Evolutionary conservation across 805 yeast genomes (phyloP).

Genomic region (Kodamaea sagamina): DNA sequence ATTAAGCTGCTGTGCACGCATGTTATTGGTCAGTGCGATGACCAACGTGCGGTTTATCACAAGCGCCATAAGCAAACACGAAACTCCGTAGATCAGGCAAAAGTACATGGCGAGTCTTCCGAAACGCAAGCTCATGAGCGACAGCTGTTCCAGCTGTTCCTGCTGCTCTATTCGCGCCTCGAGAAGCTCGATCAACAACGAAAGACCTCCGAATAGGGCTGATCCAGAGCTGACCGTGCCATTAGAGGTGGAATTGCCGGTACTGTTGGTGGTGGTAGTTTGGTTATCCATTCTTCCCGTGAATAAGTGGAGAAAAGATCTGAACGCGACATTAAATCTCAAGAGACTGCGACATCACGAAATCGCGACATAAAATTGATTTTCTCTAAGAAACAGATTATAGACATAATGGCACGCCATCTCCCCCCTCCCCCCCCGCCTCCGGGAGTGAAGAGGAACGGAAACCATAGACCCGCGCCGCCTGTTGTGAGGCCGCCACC

Average conservation of each 20-base stretch:
- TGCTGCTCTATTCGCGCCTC: constrained; percentile 16
- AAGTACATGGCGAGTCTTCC: constrained; percentile 31
- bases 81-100: constrained; percentile 39
- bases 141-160: constrained; percentile 11
- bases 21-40: constrained; percentile 38
- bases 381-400: no score
- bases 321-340: no score
- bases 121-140: constrained; percentile 19
- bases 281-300: neutral
- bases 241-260: constrained; percentile 2
- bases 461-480: constrained; percentile 5
- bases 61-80: constrained; percentile 41
- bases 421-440: constrained; percentile 9
- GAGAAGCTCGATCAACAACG: constrained; percentile 10
- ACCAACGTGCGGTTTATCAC: constrained; percentile 39
- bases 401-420: constrained; percentile 1
- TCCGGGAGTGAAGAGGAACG: constrained; percentile 1
- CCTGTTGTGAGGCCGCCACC: constrained; percentile 6
- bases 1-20: constrained; percentile 20
- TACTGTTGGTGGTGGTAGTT: neutral
- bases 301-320: neutral
- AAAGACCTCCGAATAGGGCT: neutral
- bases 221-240: neutral
- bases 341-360: no score
- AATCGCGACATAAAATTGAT: no score